Conservation (phyloP, 1,139 yeast species). For the Saccharomyces hybrid region DNA sequence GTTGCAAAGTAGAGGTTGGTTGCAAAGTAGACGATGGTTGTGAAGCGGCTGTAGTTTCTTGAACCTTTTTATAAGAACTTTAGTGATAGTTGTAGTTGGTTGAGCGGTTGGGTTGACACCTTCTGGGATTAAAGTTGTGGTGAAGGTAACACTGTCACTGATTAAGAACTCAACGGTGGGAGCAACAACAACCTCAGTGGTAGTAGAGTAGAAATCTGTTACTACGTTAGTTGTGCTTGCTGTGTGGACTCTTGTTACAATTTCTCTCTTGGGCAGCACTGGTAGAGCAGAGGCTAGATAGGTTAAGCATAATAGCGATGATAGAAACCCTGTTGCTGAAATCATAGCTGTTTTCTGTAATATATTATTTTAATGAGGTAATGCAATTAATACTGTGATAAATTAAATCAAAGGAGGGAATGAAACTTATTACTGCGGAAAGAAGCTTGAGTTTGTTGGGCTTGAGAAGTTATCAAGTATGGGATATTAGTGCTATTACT, state of each 20-base stretch:
- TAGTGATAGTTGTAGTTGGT: constrained; percentile 31
- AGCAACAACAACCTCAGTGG: constrained; percentile 51
- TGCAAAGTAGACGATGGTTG: background rate
- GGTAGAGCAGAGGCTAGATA: constrained; percentile 19
- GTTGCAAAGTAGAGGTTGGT: constrained; percentile 6
- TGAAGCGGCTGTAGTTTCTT: constrained; percentile 20
- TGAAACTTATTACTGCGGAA: background rate
- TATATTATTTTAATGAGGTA: background rate
- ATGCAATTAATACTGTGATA: background rate
- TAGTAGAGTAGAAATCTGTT: constrained; percentile 47
- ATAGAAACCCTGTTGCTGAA: background rate
- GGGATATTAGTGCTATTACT: background rate
- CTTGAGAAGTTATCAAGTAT: background rate
- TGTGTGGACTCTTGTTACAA: constrained; percentile 55
- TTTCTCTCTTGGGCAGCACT: constrained; percentile 30
- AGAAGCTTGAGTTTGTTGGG: background rate
- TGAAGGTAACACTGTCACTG: constrained; percentile 54
- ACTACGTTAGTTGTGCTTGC: constrained; percentile 50
- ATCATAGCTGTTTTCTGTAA: background rate
- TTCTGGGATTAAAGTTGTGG: constrained; percentile 41
- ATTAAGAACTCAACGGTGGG: constrained; percentile 65
- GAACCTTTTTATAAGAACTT: constrained; percentile 16
- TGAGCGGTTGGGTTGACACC: constrained; percentile 30
- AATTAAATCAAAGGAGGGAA: background rate
- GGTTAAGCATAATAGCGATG: constrained; percentile 5